Conservation (phyloP, 768 basidiomycete genomes). For the Astraeus odoratus region DNA sequence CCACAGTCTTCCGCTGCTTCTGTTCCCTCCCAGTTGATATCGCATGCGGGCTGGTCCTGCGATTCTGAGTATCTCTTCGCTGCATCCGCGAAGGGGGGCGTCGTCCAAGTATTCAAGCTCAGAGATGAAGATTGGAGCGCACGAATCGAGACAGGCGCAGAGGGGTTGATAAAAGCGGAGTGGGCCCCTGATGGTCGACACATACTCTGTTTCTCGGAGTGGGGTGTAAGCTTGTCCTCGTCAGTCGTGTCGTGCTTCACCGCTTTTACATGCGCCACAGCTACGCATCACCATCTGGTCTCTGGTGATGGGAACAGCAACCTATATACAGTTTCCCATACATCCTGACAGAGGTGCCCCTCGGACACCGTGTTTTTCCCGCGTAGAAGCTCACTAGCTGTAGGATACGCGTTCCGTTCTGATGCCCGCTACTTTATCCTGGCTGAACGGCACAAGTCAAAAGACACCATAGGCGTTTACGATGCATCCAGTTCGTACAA, state of each 20-base stretch:
- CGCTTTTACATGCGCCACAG: constrained; percentile 32
- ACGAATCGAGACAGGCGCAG: constrained; percentile 71
- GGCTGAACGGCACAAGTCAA: constrained; percentile 86
- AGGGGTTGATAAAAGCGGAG: constrained; percentile 80
- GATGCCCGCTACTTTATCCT: constrained; percentile 82
- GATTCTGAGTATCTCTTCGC: constrained; percentile 86
- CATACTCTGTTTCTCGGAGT: constrained; percentile 85
- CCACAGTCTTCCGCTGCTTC: constrained; percentile 20
- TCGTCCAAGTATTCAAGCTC: constrained; percentile 74
- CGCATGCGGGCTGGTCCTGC: constrained; percentile 78
- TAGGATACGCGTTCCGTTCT: constrained; percentile 71
- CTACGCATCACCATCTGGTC: constrained; percentile 86
- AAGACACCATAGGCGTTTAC: constrained; percentile 82
- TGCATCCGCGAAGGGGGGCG: constrained; percentile 62
- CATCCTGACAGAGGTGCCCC: constrained; percentile 67
- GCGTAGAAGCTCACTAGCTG: constrained; percentile 1
- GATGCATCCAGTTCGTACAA: constrained; percentile 65
- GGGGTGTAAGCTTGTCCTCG: constrained; percentile 62
- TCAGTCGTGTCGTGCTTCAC: not conserved
- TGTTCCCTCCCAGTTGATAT: constrained; percentile 41
- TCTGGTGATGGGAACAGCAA: constrained; percentile 63
- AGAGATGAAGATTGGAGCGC: constrained; percentile 75
- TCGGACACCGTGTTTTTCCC: not conserved
- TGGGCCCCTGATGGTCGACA: constrained; percentile 86
- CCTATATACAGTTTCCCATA: constrained; percentile 80